Evolutionary conservation across 2,329 filamentous ascomycete genomes (phyloP).

Genomic region (Fusarium pseudocircinatum): DNA sequence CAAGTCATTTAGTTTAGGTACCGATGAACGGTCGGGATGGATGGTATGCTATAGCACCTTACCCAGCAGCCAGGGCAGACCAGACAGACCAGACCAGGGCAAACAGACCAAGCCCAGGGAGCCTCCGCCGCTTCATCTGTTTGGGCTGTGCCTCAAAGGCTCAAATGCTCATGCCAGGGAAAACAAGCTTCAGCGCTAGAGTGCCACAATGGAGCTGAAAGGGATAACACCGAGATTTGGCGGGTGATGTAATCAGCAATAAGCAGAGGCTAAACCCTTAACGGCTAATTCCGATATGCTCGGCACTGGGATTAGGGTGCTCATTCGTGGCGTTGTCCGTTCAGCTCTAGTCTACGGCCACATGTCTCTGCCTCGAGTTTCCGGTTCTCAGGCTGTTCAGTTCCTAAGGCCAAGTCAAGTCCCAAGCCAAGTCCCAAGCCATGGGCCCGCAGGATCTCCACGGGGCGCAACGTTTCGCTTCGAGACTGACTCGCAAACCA

Average conservation of each 20-base stretch:
- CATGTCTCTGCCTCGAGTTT: neutral
- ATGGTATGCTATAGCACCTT: neutral
- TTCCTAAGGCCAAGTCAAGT: neutral
- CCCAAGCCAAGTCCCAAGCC: neutral
- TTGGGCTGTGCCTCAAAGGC: neutral
- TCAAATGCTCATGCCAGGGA: neutral
- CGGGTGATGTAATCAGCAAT: slow-evolving; percentile 5
- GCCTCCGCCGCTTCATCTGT: neutral
- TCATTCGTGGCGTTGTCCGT: neutral
- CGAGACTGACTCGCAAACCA: neutral
- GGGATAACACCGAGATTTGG: neutral
- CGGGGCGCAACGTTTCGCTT: neutral
- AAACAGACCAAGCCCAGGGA: neutral
- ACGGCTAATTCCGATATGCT: neutral
- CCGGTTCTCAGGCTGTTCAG: neutral
- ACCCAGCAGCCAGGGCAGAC: neutral
- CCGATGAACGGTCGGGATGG: neutral
- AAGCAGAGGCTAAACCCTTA: neutral
- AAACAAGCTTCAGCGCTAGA: slow-evolving; percentile 19
- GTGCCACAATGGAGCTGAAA: neutral
- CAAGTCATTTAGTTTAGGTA: neutral
- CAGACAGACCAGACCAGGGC: neutral
- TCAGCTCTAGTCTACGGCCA: neutral
- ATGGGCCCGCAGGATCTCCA: neutral
- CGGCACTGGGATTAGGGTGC: neutral